Base-by-base conservation (phyloP, 1,139 yeast species). In the Hansenula lynferdii region DNA sequence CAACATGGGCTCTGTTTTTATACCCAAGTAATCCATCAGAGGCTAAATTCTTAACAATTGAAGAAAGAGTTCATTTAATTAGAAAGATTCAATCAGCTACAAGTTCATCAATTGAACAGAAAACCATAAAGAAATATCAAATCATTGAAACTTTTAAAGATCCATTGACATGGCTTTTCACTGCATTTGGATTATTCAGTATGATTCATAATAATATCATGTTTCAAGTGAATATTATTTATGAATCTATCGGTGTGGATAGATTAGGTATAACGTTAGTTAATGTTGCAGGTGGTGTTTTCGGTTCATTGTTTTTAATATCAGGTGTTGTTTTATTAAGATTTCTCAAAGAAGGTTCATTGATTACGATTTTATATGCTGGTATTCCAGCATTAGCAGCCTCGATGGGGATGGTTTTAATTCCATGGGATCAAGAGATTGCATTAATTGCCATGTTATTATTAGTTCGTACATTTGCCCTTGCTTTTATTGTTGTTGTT, bases 61-160 rank as follows among this genome's bases (percentile, higher is more conserved):
- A 66, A 29, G 85, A 79, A 46, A 72, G 70, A 56, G 50, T 67
- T 41, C 57, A 72, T 56, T 70, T 70, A 12, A 72, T 78, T 61
- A 57, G 65, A 37, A 50, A 49, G 10, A 68, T 67, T 47, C 62
- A 67, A 41, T 69, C 65, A 52, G 83, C 83, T 15, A 72, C 73
- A 45, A 82, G 81, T 35, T 71, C 70, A 50, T 31, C 34, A 7
- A 31, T 31, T 5, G 34, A 31, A 14, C 28, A 33, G 19, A 65
- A 62, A 40, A 62, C 65, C 34, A 71, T 74, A 57, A 77, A 79
- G 46, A 58, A 53, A 54, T 57, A 70, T 37, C 86, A 80, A 52
- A 62, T 77, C 31, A 57, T 54, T 47, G 74, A 69, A 48, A 69
- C 69, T 1, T 43, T 68, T 21, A 42, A 41, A n/a, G 74, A 69